These are phyloP conservation scores for Tylopilus rubrobrunneus DNA, from an alignment of 768 basidiomycete species.

Conservation along the genomic window DNA sequence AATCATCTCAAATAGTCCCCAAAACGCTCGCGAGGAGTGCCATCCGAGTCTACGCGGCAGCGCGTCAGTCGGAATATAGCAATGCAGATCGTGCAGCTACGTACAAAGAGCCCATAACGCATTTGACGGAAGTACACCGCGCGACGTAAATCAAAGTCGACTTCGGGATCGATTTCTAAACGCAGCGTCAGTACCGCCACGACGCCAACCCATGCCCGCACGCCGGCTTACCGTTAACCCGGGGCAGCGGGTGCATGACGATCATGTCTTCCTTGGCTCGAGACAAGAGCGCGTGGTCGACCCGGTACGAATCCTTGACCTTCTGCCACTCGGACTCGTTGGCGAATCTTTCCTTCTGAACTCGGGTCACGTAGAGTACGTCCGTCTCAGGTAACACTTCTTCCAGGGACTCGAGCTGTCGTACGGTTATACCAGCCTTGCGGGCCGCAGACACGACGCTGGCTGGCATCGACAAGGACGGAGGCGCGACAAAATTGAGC, in stretches of 20 bases:
- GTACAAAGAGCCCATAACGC: conserved; percentile 94
- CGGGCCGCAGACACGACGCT: conserved; percentile 79
- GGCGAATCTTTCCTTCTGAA: conserved; percentile 92
- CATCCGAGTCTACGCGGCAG: conserved; percentile 60
- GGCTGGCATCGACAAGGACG: conserved; percentile 84
- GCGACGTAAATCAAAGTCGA: conserved; percentile 91
- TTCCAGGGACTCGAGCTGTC: conserved; percentile 83
- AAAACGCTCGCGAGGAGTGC: conserved; percentile 71
- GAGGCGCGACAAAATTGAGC: conserved; percentile 93
- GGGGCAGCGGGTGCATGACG: conserved; percentile 98
- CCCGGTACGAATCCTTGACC: conserved; percentile 88
- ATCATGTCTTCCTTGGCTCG: conserved; percentile 97
- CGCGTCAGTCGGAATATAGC: neutral
- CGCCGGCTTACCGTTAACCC: conserved; percentile 68
- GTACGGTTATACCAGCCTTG: conserved; percentile 75
- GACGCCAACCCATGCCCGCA: neutral
- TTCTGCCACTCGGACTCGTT: conserved; percentile 80
- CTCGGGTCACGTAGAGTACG: conserved; percentile 93
- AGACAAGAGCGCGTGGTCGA: conserved; percentile 91
- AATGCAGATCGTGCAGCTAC: conserved; percentile 30
- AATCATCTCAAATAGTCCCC: conserved; percentile 22
- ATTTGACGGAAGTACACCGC: conserved; percentile 99
- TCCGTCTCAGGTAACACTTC: conserved; percentile 91
- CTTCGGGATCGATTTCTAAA: conserved; percentile 95
- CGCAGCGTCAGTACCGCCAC: conserved; percentile 8